Percentiles rank a stretch among this genome's conserved stretches.
These are phyloP conservation scores for Groenewaldozyma tartarivorans DNA, from an alignment of 805 yeast genomes.

Conservation along the genomic window DNA sequence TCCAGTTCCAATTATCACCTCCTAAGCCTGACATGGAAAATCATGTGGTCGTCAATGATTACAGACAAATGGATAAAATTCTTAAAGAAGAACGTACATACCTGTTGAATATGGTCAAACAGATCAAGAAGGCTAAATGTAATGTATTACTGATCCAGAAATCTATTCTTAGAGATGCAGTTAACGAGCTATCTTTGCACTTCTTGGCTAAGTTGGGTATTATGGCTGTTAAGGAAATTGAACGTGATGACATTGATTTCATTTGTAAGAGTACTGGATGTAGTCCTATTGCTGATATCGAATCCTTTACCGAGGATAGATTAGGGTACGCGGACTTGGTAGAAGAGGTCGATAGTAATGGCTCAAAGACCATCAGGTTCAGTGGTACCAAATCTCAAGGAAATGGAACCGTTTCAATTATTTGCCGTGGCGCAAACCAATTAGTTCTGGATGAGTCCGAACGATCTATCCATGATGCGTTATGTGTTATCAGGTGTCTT, in stretches of 20 bases:
- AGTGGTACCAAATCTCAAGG: slow-evolving; percentile 22
- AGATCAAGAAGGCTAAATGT: slow-evolving; percentile 94
- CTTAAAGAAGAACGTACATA: slow-evolving; percentile 96
- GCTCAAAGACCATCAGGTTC: slow-evolving; percentile 80
- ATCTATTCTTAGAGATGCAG: slow-evolving; percentile 91
- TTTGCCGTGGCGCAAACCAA: slow-evolving; percentile 90
- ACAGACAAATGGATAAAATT: slow-evolving; percentile 98
- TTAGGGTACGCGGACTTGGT: slow-evolving; percentile 86
- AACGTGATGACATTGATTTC: slow-evolving; percentile 93
- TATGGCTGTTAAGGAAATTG: slow-evolving; percentile 90
- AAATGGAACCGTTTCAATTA: slow-evolving; percentile 66
- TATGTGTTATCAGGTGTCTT: slow-evolving; percentile 83
- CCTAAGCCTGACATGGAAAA: slow-evolving; percentile 98
- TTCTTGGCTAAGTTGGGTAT: slow-evolving; percentile 88
- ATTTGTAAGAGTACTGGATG: slow-evolving; percentile 79
- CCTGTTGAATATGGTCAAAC: slow-evolving; percentile 86
- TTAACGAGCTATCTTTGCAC: slow-evolving; percentile 88
- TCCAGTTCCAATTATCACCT: slow-evolving; percentile 92
- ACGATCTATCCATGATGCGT: slow-evolving; percentile 93
- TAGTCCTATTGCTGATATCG: slow-evolving; percentile 93
- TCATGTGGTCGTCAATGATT: slow-evolving; percentile 93
- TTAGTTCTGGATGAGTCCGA: slow-evolving; percentile 92
- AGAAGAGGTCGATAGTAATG: slow-evolving; percentile 84
- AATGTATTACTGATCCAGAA: slow-evolving; percentile 84
- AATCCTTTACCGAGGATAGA: slow-evolving; percentile 84